phyloP scores from a whole-genome alignment of 73 alveolate genomes.

The Paramecium tetraurelia region DNA sequence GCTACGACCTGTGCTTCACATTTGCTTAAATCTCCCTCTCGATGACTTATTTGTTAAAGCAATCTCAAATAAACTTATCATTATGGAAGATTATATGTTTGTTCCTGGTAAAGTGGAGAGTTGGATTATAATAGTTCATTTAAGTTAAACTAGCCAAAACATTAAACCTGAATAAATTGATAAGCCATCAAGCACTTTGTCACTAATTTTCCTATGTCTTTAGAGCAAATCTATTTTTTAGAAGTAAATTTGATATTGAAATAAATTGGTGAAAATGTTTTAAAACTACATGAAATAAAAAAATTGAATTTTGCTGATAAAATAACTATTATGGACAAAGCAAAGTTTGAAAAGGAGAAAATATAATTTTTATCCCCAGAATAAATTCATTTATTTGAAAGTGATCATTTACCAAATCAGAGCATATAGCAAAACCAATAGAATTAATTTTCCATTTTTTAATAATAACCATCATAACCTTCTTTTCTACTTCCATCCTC shows the following conservation, averaged over 20 bases:
- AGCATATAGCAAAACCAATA: not conserved
- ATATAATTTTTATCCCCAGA: not conserved
- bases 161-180: not conserved
- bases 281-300: not conserved
- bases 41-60: not conserved
- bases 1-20: conserved; percentile 19
- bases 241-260: not conserved
- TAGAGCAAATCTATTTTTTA: not conserved
- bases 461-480: not conserved
- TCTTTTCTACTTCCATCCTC: not conserved
- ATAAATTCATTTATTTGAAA: not conserved
- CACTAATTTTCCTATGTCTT: conserved; percentile 18
- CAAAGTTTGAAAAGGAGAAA: not conserved
- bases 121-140: conserved; percentile 69
- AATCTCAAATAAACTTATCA: not conserved
- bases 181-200: not conserved
- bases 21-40: not conserved
- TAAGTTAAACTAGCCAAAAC: not conserved
- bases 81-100: conserved; percentile 65
- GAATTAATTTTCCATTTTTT: not conserved
- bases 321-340: not conserved
- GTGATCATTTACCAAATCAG: not conserved
- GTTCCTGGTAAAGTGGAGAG: conserved; percentile 75
- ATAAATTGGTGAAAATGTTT: not conserved
- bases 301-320: not conserved